Conservation (phyloP, 2,329 filamentous ascomycete species). For the Thermothelomyces thermophilus region DNA sequence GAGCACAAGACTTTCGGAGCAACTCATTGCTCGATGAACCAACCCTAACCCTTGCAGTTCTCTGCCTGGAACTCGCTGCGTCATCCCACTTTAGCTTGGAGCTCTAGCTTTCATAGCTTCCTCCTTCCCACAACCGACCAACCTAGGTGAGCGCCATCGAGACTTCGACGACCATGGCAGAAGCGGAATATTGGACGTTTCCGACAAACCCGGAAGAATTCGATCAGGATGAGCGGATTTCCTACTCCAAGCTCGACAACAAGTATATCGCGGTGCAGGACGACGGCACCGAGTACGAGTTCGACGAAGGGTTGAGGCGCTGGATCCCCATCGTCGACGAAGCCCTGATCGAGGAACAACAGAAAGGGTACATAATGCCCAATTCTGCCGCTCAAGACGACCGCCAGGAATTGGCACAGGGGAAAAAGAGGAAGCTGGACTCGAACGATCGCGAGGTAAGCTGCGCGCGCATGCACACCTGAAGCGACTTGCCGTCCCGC, state of each 20-base stretch:
- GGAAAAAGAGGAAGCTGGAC: slow-evolving; percentile 40
- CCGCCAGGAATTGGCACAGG: slow-evolving; percentile 21
- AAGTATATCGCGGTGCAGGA: slow-evolving; percentile 82
- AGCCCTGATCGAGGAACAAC: slow-evolving; percentile 27
- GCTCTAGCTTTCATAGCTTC: not conserved
- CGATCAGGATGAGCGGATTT: slow-evolving; percentile 72
- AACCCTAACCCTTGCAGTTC: not conserved
- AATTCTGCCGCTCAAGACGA: slow-evolving; percentile 11
- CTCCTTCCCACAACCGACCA: not conserved
- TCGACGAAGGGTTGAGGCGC: slow-evolving; percentile 60
- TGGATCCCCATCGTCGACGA: slow-evolving; percentile 59
- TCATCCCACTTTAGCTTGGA: not conserved
- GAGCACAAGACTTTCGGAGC: not conserved
- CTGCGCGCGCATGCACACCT: slow-evolving; percentile 27
- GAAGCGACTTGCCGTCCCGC: slow-evolving; percentile 14
- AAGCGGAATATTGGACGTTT: slow-evolving; percentile 37
- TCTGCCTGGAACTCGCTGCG: not conserved
- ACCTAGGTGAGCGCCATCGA: not conserved
- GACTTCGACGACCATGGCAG: slow-evolving; percentile 13
- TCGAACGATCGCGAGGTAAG: slow-evolving; percentile 39
- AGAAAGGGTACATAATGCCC: slow-evolving; percentile 24
- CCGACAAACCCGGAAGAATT: slow-evolving; percentile 62
- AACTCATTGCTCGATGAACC: no score
- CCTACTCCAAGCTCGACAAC: slow-evolving; percentile 74
- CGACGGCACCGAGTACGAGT: slow-evolving; percentile 80